A percentile compares a stretch with the other conserved stretches of the same genome.
phyloP scores from a whole-genome alignment of 257 asterid species.

The Plantago elongata region DNA sequence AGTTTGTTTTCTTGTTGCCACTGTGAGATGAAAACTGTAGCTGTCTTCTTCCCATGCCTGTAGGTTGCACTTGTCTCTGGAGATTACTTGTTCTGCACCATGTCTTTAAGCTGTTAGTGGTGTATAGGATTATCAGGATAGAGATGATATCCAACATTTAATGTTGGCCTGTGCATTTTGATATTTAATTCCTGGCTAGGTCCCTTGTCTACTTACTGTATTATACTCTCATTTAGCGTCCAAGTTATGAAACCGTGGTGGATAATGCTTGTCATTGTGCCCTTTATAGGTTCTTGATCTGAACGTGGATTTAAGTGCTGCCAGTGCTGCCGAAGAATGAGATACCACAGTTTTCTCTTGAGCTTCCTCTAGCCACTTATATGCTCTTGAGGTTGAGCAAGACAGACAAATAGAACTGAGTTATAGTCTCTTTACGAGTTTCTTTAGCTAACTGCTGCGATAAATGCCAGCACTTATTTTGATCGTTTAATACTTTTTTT shows the following conservation, averaged over 20 bases:
- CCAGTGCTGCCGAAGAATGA: conserved; percentile 61
- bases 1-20: not conserved
- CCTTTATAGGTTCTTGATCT: conserved; percentile 44
- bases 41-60: not conserved
- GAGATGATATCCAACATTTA: no score
- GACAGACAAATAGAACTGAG: not conserved
- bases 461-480: not conserved
- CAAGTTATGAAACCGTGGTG: not conserved
- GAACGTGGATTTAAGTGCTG: conserved; percentile 53
- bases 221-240: not conserved
- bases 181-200: no score
- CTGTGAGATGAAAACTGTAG: not conserved
- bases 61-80: not conserved
- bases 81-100: no score
- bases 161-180: no score
- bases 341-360: conserved; percentile 6
- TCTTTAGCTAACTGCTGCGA: not conserved
- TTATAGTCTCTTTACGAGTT: not conserved
- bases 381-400: not conserved
- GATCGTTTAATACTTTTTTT: not conserved
- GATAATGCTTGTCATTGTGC: not conserved
- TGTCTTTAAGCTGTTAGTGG: no score
- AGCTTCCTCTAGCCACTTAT: not conserved
- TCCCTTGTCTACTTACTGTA: not conserved
- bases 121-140: no score